Base-by-base conservation (phyloP, 768 basidiomycete species). In the Lactarius trivialis region DNA sequence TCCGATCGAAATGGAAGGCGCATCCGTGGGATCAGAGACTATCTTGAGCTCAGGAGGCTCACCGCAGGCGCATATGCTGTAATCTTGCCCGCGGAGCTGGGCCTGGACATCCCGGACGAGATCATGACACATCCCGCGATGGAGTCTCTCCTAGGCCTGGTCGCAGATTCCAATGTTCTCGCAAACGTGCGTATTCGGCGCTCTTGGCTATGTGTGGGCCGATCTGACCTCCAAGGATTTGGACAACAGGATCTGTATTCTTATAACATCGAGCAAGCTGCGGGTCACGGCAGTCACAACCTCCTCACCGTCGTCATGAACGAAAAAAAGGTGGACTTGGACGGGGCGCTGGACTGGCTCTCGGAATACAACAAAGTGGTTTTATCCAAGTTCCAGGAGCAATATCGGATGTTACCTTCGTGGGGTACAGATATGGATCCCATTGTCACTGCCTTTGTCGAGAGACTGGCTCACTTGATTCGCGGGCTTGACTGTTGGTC, bases 401-500 rank as follows among this genome's bases (percentile, higher is more conserved):
- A 34, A 39, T 77, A 78, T 30, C 67, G 68, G 30, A 72, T 72
- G 3, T 57, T 89, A 4, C 87, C 87, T 7, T 82, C 82, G 1
- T 88, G 86, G 85, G 82, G 81, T 7, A 73, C 77, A 2, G 81
- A 82, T 52, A 71, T 88, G 36, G 85, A 89, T 67, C 71, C 70
- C n/a, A 81, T 83, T 72, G 85, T 88, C 43, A 70, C 71, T n/a
- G 72, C 73, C 30, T 89, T 88, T 65, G 75, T 89, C 37, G 72
- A 78, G 39, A 84, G 86, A n/a, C 71, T 89, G 36, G 81, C 82
- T 67, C 78, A 84, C 65, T 87, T 85, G 87, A 85, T 87, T 64
- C 81, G 85, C 32, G 88, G 85, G 74, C 83, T 82, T 43, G 71
- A 88, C 37, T 82, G 88, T 63, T 89, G 88, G 88, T 85, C 84